Base-by-base conservation (phyloP, 805 yeast genomes). In the Wickerhamomyces silvicola region DNA sequence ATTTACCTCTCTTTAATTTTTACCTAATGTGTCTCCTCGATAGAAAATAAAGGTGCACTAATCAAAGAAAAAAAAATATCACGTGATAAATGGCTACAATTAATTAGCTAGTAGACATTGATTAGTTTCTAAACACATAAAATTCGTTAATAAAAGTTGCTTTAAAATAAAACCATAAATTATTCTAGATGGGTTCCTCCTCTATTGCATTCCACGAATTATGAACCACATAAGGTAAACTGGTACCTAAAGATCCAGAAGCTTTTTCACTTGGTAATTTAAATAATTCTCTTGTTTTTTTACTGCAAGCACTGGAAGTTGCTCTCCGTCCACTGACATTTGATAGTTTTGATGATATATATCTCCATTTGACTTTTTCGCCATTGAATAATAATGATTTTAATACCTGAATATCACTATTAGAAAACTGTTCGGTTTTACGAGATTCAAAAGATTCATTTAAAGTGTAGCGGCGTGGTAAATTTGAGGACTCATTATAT, bases 291-390 rank as follows among this genome's bases (percentile, higher is more conserved):
- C 71, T 72, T 43, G 70, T 71, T 51, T 75, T 76, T 42, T 67
- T 70, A 28, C 63, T 62, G 28, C 78, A 76, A 26, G 76, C 75
- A 3, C 71, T 58, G 4, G 76, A 68, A 5, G 78, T 68, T 8
- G 54, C 50, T 20, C 52, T 31, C 37, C 54, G 37, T 5, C 51
- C 54, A 14, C 50, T 43, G 11, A 33, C 22, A 60, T 66, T 26
- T 62, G 66, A 45, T 59, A 72, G 32, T 48, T 50, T 42, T 6
- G 46, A 42, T 1, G 81, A 70, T 42, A 75, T 64, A 45, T 63
- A 74, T 46, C 70, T 69, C 81, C 81, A 75, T 45, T 75, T 75
- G 42, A 69, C 68, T 35, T 70, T 62, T 41, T 75, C 81, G 4
- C 75, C 80, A 4, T 64, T 57, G 15, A 61, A 64, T 32, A 75